A percentile compares a stretch with the other conserved stretches of the same genome.
Evolutionary conservation across 2,329 filamentous ascomycete species (phyloP).

Genomic region (Nemania sp.): DNA sequence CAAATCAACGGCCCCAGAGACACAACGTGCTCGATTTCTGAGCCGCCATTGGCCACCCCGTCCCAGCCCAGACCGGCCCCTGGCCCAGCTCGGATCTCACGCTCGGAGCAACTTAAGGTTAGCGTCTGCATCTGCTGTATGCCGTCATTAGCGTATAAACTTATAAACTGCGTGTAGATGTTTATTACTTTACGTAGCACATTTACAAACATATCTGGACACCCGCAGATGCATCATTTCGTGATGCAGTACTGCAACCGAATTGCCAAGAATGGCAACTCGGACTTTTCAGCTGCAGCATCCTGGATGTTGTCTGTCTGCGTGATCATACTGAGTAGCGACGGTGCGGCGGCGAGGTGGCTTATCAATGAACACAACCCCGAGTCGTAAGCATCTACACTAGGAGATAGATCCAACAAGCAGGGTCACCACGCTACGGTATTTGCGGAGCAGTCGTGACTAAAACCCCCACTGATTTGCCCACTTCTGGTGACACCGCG

Average conservation of each 20-base stretch:
- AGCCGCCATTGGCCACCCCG: slow-evolving; percentile 19
- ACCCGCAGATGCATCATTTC: too few species aligned
- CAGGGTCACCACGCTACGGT: not conserved
- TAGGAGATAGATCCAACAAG: slow-evolving; percentile 11
- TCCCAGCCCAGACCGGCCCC: slow-evolving; percentile 1
- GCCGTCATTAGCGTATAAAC: not conserved
- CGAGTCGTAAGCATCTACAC: slow-evolving; percentile 6
- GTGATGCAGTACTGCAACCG: too few species aligned
- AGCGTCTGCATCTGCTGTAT: slow-evolving; percentile 3
- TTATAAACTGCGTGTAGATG: not conserved
- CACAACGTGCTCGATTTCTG: slow-evolving; percentile 23
- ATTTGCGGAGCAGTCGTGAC: slow-evolving; percentile 10
- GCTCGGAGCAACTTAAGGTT: not conserved
- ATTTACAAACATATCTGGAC: too few species aligned
- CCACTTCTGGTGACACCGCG: not conserved
- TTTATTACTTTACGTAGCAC: too few species aligned
- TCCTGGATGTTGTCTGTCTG: too few species aligned
- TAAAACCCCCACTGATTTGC: not conserved
- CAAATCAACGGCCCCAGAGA: slow-evolving; percentile 23
- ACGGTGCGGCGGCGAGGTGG: too few species aligned
- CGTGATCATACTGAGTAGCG: too few species aligned
- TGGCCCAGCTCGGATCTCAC: slow-evolving; percentile 1
- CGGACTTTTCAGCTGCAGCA: too few species aligned
- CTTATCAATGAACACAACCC: too few species aligned
- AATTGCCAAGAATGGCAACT: too few species aligned